phyloP scores from a whole-genome alignment of 352 stramenopile genomes.

The Phytophthora agathidicida region DNA sequence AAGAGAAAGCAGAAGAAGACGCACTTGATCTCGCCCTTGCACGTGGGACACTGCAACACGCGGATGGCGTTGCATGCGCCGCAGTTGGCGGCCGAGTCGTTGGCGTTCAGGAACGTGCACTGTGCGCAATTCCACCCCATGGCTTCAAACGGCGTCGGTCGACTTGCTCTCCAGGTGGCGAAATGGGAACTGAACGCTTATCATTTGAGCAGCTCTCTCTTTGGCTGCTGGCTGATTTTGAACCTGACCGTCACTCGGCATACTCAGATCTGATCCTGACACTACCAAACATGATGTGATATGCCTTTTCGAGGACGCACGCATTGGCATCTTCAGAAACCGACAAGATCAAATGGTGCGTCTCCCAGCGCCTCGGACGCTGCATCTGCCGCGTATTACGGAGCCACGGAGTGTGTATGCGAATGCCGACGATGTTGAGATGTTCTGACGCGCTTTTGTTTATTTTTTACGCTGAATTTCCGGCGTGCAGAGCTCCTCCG shows the following conservation, averaged over 20 bases:
- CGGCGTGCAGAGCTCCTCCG: slow-evolving; percentile 36
- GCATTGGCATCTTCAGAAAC: too few relatives aligned
- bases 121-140: slow-evolving; percentile 50
- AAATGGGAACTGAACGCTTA: slow-evolving; percentile 19
- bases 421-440: background rate
- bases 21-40: slow-evolving; percentile 42
- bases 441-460: slow-evolving; percentile 3
- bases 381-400: background rate
- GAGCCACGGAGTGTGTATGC: background rate
- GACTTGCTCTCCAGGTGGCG: slow-evolving; percentile 12
- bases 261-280: slow-evolving; percentile 28
- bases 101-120: slow-evolving; percentile 55
- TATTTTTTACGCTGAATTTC: background rate
- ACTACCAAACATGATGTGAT: background rate
- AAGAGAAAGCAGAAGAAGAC: background rate
- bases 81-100: slow-evolving; percentile 40
- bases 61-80: slow-evolving; percentile 49
- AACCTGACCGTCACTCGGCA: background rate
- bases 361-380: background rate
- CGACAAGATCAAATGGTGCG: slow-evolving; percentile 34
- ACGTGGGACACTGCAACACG: slow-evolving; percentile 45
- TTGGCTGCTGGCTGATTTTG: slow-evolving; percentile 14
- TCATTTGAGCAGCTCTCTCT: too few relatives aligned
- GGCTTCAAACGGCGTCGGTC: background rate
- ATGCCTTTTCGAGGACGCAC: too few relatives aligned